These are phyloP conservation scores for Aspergillus eucalypticola DNA, from an alignment of 2,329 filamentous ascomycete genomes.

Conservation along the genomic window DNA sequence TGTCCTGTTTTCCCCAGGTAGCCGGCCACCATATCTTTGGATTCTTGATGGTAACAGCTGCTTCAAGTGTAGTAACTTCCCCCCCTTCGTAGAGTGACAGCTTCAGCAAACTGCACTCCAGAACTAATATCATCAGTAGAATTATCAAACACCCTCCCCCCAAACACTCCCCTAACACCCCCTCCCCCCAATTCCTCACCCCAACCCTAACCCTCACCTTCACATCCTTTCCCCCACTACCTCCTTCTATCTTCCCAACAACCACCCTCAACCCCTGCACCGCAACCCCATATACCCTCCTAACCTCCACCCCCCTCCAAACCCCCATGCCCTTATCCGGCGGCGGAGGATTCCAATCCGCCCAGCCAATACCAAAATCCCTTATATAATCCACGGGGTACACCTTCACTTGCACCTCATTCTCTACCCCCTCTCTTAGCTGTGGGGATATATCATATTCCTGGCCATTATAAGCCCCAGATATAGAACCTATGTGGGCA, in stretches of 20 bases:
- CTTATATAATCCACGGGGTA: constrained; percentile 62
- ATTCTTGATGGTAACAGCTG: constrained; percentile 43
- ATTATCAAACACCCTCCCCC: too few species aligned
- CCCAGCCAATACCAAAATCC: constrained; percentile 61
- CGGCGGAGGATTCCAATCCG: constrained; percentile 64
- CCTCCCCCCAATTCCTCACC: too few species aligned
- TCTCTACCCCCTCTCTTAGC: constrained; percentile 40
- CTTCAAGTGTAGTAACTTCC: constrained; percentile 41
- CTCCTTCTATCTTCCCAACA: neutral
- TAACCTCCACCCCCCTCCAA: constrained; percentile 60
- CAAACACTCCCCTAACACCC: accelerated
- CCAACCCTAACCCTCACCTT: neutral
- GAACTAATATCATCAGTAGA: too few species aligned
- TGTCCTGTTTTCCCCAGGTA: constrained; percentile 58
- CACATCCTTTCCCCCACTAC: neutral
- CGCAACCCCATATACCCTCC: too few species aligned
- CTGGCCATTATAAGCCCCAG: constrained; percentile 59
- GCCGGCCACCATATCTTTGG: constrained; percentile 64
- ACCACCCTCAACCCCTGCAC: too few species aligned
- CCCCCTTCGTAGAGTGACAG: constrained; percentile 41
- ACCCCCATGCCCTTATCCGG: constrained; percentile 65
- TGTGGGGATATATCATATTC: constrained; percentile 55
- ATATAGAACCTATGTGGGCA: constrained; percentile 51
- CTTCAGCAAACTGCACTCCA: constrained; percentile 29
- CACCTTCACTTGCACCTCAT: constrained; percentile 56